Percentiles rank a stretch among this genome's conserved stretches.
Conservation (phyloP, 2,329 filamentous ascomycete genomes). For the Aspergillus melleus region DNA sequence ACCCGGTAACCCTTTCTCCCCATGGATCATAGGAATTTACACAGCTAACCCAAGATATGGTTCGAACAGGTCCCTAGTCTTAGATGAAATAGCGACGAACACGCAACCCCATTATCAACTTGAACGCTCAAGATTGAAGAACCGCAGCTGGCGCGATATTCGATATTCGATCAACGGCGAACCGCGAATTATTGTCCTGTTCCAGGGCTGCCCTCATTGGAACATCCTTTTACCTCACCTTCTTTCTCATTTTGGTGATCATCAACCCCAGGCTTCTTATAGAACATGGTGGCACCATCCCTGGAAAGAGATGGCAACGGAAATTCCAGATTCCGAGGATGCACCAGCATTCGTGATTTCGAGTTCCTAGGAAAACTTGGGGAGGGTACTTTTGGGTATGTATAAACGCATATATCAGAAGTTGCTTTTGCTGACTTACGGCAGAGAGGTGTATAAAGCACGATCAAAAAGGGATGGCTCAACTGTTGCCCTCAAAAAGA, state of each 20-base stretch:
- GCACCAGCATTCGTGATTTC: conserved; percentile 58
- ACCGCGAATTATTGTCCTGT: neutral
- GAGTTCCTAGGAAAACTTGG: conserved; percentile 62
- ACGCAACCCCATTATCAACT: neutral
- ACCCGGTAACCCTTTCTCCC: neutral
- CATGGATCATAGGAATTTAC: neutral
- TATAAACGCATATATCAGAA: conserved; percentile 6
- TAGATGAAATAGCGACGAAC: neutral
- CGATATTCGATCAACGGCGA: neutral
- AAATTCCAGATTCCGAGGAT: conserved; percentile 71
- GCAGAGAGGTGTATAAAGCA: conserved; percentile 86
- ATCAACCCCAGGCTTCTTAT: neutral
- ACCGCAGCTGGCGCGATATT: neutral
- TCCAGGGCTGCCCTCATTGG: neutral
- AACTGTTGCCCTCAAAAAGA: conserved; percentile 92
- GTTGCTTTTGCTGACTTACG: conserved; percentile 15
- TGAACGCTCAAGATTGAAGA: neutral
- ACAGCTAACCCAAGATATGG: neutral
- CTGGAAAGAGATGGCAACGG: conserved; percentile 50
- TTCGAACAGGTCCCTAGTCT: neutral
- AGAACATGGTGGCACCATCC: conserved; percentile 38
- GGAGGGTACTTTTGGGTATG: conserved; percentile 90
- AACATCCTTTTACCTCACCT: neutral
- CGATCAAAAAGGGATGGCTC: conserved; percentile 71
- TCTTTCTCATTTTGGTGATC: too few relatives aligned